Conservation (phyloP, 1,284 basidiomycete species). For the Cutaneotrichosporon sp. region DNA sequence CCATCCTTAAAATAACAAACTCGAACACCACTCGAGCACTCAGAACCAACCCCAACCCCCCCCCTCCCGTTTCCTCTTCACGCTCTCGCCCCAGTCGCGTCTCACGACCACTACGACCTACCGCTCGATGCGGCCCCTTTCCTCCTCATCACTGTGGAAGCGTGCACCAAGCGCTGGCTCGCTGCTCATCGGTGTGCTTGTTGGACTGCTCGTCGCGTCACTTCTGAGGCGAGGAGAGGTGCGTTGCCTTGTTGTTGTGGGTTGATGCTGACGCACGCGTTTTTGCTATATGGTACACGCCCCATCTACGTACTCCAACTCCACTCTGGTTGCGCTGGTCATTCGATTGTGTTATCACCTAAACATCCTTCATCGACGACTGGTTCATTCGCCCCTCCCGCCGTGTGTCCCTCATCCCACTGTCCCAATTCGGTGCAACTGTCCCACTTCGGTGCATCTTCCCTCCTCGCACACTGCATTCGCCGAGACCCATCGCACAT, state of each 20-base stretch:
- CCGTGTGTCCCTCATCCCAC: background rate
- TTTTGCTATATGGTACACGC: background rate
- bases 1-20: no score
- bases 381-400: background rate
- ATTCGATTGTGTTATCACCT: background rate
- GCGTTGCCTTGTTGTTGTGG: background rate
- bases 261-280: background rate
- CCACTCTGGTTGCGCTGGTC: no score
- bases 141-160: slow-evolving; percentile 31
- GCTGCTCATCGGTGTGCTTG: slow-evolving; percentile 52
- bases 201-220: slow-evolving; percentile 52
- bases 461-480: background rate
- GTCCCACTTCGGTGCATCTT: no score
- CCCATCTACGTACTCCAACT: background rate
- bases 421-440: background rate
- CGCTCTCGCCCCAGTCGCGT: background rate
- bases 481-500: no score
- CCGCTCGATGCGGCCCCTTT: slow-evolving; percentile 19
- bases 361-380: background rate
- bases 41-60: background rate
- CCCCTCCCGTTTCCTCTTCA: background rate
- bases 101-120: background rate
- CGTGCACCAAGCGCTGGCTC: slow-evolving; percentile 51
- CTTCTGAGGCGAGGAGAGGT: slow-evolving; percentile 26
- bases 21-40: background rate